A percentile compares a stretch with the other conserved stretches of the same genome.
These are phyloP conservation scores for Rusavskia elegans DNA, from an alignment of 495 filamentous ascomycete genomes.

Conservation along the genomic window DNA sequence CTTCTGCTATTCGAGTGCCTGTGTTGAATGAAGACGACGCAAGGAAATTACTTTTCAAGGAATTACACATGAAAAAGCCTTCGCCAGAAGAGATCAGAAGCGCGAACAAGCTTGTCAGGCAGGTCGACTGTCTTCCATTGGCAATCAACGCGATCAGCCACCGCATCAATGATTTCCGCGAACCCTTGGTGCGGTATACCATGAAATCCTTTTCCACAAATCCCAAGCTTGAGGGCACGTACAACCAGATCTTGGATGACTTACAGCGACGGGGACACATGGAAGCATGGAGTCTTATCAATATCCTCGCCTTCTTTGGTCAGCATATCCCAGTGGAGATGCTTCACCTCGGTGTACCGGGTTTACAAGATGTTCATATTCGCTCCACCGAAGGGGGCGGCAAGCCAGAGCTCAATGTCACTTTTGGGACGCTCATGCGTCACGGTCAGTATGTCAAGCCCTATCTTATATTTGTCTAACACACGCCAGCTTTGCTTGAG, in stretches of 20 bases:
- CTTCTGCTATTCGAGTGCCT: slow-evolving; percentile 50
- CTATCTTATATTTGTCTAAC: neutral
- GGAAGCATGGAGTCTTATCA: slow-evolving; percentile 56
- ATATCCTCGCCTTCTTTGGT: slow-evolving; percentile 58
- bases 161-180: slow-evolving; percentile 52
- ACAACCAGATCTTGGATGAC: slow-evolving; percentile 54
- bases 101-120: slow-evolving; percentile 48
- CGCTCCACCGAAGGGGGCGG: slow-evolving; percentile 33
- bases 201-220: slow-evolving; percentile 51
- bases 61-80: slow-evolving; percentile 33
- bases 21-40: slow-evolving; percentile 42
- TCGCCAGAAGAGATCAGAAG: slow-evolving; percentile 40
- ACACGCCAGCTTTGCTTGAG: slow-evolving; percentile 37
- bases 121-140: slow-evolving; percentile 57
- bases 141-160: slow-evolving; percentile 69
- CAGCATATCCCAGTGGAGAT: slow-evolving; percentile 65
- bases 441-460: slow-evolving; percentile 24
- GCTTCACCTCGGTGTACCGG: slow-evolving; percentile 44
- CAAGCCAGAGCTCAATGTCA: slow-evolving; percentile 48
- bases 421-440: slow-evolving; percentile 47
- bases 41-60: slow-evolving; percentile 40
- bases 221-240: slow-evolving; percentile 53
- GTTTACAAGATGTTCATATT: slow-evolving; percentile 36
- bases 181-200: slow-evolving; percentile 52
- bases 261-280: slow-evolving; percentile 39